Percentiles rank a stretch among this genome's conserved stretches.
Evolutionary conservation across 1,284 basidiomycete genomes (phyloP).

Genomic region (Irpex rosettiformis): DNA sequence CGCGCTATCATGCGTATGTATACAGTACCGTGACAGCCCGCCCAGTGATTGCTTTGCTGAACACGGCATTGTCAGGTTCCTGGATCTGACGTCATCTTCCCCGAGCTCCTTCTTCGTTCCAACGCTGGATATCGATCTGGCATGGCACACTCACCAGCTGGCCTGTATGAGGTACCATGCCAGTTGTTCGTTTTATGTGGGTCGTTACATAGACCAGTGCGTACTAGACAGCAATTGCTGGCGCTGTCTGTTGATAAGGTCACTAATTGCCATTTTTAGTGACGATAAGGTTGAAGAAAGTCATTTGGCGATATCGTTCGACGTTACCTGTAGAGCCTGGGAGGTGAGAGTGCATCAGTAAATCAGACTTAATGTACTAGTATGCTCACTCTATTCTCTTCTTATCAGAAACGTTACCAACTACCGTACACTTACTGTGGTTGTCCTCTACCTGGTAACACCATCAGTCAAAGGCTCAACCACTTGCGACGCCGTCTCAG

Average conservation of each 20-base stretch:
- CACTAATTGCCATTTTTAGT: neutral
- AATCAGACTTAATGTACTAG: neutral
- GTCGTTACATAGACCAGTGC: constrained; percentile 34
- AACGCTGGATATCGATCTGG: constrained; percentile 42
- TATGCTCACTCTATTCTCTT: neutral
- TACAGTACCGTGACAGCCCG: neutral
- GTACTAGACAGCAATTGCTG: no score
- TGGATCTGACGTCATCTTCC: constrained; percentile 37
- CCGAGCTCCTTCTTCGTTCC: constrained; percentile 32
- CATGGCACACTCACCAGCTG: constrained; percentile 48
- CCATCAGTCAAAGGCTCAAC: constrained; percentile 26
- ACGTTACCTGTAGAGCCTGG: constrained; percentile 11
- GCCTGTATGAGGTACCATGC: constrained; percentile 28
- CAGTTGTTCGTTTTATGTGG: constrained; percentile 31
- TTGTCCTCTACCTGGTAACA: constrained; percentile 20
- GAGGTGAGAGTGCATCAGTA: neutral
- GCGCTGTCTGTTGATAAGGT: constrained; percentile 13
- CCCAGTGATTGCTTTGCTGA: neutral
- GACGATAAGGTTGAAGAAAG: constrained; percentile 11
- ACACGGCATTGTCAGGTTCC: constrained; percentile 29
- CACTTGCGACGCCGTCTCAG: constrained; percentile 23
- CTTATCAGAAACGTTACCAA: constrained; percentile 8
- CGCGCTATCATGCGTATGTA: constrained; percentile 20
- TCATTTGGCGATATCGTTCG: constrained; percentile 5
- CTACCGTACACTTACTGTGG: constrained; percentile 12